phyloP scores from a whole-genome alignment of 2,329 filamentous ascomycete genomes.

The Penicillium brasilianum region DNA sequence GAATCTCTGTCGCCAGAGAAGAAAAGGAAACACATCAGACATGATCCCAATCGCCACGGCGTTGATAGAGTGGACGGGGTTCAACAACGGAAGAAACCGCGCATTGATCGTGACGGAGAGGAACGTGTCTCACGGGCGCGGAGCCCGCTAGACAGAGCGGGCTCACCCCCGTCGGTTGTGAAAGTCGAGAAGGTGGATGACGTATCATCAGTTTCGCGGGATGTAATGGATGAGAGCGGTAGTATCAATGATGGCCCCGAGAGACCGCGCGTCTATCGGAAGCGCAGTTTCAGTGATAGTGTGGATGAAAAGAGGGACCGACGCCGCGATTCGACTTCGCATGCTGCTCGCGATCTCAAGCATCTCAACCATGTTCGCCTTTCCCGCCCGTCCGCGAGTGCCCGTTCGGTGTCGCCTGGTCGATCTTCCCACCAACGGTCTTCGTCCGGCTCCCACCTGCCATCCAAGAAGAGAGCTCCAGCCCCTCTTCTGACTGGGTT shows the following conservation, averaged over 20 bases:
- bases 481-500: constrained; percentile 49
- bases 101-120: constrained; percentile 34
- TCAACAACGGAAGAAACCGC: constrained; percentile 38
- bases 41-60: constrained; percentile 41
- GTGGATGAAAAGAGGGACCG: constrained; percentile 38
- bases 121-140: constrained; percentile 30
- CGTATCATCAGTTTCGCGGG: constrained; percentile 30
- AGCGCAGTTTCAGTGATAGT: constrained; percentile 46
- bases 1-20: constrained; percentile 54
- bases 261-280: constrained; percentile 36
- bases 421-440: constrained; percentile 45
- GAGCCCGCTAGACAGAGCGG: constrained; percentile 34
- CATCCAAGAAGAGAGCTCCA: constrained; percentile 45
- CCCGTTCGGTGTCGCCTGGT: constrained; percentile 45
- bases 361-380: constrained; percentile 35
- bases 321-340: constrained; percentile 31
- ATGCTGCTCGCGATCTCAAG: constrained; percentile 34
- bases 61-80: constrained; percentile 27
- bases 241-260: constrained; percentile 16
- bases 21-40: constrained; percentile 48
- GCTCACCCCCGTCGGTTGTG: constrained; percentile 40
- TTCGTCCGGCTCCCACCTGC: constrained; percentile 41
- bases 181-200: constrained; percentile 47
- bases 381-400: constrained; percentile 37
- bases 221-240: constrained; percentile 18